Percentiles rank a stretch among this genome's conserved stretches.
These are phyloP conservation scores for Trichoderma semiorbis DNA, from an alignment of 2,329 filamentous ascomycete species.

Conservation along the genomic window DNA sequence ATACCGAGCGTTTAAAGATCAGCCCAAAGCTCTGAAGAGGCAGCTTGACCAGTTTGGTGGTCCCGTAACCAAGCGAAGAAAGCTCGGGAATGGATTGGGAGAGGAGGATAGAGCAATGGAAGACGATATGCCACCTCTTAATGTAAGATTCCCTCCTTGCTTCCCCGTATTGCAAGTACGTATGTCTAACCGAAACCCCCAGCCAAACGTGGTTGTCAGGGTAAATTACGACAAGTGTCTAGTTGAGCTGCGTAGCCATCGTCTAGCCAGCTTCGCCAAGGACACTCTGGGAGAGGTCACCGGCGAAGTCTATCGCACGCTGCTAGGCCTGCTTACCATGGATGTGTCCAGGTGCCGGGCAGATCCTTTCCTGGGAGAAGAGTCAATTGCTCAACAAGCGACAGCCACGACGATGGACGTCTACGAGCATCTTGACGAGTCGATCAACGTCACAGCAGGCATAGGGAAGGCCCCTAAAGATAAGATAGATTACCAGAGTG, in stretches of 20 bases:
- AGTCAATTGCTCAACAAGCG: conserved; percentile 29
- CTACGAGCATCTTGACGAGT: conserved; percentile 50
- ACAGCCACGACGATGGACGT: conserved; percentile 54
- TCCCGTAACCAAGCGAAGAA: conserved; percentile 49
- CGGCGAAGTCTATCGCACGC: conserved; percentile 70
- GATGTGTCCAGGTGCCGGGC: conserved; percentile 65
- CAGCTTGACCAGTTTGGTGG: conserved; percentile 44
- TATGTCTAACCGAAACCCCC: conserved; percentile 26
- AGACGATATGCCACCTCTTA: conserved; percentile 46
- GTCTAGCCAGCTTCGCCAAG: conserved; percentile 69
- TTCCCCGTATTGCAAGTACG: neutral
- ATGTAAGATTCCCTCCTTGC: conserved; percentile 37
- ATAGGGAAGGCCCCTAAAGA: conserved; percentile 53
- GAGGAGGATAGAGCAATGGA: conserved; percentile 26
- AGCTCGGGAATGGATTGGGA: conserved; percentile 47
- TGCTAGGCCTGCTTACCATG: conserved; percentile 68
- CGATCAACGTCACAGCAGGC: conserved; percentile 52
- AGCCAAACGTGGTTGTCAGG: conserved; percentile 71
- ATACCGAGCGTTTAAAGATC: conserved; percentile 52
- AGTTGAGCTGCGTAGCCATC: conserved; percentile 76
- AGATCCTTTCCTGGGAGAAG: conserved; percentile 43
- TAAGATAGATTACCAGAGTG: conserved; percentile 44
- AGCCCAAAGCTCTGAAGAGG: conserved; percentile 50
- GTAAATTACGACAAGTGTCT: conserved; percentile 83
- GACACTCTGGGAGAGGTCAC: conserved; percentile 70